phyloP scores from a whole-genome alignment of 2,329 filamentous ascomycete genomes.

The Clonostachys chloroleuca region DNA sequence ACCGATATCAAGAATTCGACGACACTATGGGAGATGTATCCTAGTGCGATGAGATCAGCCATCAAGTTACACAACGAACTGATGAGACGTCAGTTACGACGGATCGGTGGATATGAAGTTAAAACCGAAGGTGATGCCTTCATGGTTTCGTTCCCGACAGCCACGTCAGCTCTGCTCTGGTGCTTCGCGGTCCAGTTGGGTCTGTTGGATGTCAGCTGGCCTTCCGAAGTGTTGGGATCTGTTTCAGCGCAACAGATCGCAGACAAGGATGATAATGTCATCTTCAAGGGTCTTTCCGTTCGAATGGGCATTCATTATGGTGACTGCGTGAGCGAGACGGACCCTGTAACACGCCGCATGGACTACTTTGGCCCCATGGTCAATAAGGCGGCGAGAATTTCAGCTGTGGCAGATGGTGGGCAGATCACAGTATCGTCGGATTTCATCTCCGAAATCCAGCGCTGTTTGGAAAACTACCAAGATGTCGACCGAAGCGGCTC shows the following conservation, averaged over 20 bases:
- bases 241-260: constrained; percentile 76
- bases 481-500: constrained; percentile 73
- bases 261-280: constrained; percentile 81
- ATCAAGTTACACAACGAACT: constrained; percentile 98
- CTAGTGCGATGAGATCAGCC: constrained; percentile 90
- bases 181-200: constrained; percentile 90
- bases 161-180: constrained; percentile 92
- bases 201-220: constrained; percentile 88
- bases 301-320: constrained; percentile 98
- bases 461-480: constrained; percentile 83
- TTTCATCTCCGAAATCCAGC: constrained; percentile 93
- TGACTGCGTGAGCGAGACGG: constrained; percentile 87
- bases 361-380: constrained; percentile 99
- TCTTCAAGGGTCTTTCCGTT: constrained; percentile 92
- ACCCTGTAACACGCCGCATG: constrained; percentile 96
- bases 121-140: constrained; percentile 99
- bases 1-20: constrained; percentile 99
- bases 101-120: constrained; percentile 96
- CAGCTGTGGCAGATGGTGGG: constrained; percentile 88
- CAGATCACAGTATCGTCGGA: constrained; percentile 97
- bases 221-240: constrained; percentile 84
- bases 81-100: constrained; percentile 87
- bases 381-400: constrained; percentile 92
- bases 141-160: constrained; percentile 97
- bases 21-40: constrained; percentile 90